These are phyloP conservation scores for Aureobasidium sp. DNA, from an alignment of 2,329 filamentous ascomycete genomes.

Conservation along the genomic window DNA sequence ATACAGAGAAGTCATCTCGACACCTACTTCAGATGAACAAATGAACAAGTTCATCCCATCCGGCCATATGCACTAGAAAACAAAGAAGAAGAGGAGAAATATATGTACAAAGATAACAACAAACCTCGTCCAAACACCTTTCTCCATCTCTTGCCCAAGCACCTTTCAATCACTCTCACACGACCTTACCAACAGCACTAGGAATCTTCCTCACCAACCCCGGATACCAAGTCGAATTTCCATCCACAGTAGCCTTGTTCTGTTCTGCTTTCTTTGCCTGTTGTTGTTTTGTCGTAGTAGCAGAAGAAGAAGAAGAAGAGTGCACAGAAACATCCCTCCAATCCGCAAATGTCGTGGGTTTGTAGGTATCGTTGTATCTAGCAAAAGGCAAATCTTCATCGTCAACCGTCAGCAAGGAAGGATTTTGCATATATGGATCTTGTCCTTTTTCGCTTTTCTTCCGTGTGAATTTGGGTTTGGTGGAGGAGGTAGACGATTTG, in stretches of 20 bases:
- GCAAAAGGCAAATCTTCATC: constrained; percentile 9
- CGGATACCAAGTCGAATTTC: not conserved
- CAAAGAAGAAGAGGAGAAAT: not conserved
- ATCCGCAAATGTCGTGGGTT: not conserved
- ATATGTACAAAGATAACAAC: not conserved
- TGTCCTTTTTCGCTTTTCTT: not conserved
- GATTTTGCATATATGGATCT: constrained; percentile 15
- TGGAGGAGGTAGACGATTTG: not conserved
- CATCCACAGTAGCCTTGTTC: too few relatives aligned
- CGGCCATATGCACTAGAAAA: not conserved
- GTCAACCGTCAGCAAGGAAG: constrained; percentile 5
- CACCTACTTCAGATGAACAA: not conserved
- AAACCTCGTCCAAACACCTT: not conserved
- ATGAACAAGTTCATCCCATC: not conserved
- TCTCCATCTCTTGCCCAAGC: not conserved
- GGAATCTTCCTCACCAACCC: constrained; percentile 12
- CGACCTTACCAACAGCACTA: not conserved
- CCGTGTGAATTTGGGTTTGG: not conserved
- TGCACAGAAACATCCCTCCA: not conserved
- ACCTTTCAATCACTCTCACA: not conserved
- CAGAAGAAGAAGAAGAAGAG: not conserved
- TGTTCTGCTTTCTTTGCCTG: not conserved
- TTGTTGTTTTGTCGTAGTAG: not conserved
- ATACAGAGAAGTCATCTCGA: not conserved
- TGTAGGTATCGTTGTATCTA: not conserved